Conservation (phyloP, 1,284 basidiomycete genomes). For the Ganoderma lingzhi region DNA sequence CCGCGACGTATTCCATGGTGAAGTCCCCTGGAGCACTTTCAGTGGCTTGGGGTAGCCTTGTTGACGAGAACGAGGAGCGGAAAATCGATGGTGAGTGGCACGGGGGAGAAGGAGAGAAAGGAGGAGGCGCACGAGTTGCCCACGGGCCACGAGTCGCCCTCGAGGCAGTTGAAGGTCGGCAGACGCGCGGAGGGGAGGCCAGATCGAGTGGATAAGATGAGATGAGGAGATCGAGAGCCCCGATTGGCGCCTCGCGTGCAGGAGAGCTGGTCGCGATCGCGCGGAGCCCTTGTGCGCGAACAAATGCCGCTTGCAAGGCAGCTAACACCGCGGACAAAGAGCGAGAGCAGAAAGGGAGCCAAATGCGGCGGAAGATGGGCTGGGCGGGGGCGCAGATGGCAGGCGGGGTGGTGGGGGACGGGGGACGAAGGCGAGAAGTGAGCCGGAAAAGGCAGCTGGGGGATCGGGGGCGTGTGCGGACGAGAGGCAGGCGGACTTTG, state of each 20-base stretch:
- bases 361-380: not conserved
- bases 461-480: constrained; percentile 18
- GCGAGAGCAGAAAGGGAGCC: not conserved
- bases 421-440: constrained; percentile 30
- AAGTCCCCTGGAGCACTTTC: no score
- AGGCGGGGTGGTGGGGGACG: constrained; percentile 17
- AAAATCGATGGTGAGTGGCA: constrained; percentile 27
- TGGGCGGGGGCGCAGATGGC: not conserved
- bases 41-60: not conserved
- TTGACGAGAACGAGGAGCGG: not conserved
- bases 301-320: not conserved
- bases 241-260: constrained; percentile 22
- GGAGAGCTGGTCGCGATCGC: constrained; percentile 11
- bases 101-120: constrained; percentile 15
- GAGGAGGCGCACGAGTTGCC: constrained; percentile 14
- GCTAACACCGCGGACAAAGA: constrained; percentile 4
- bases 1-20: not conserved
- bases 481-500: constrained; percentile 27
- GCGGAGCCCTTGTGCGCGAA: not conserved
- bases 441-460: constrained; percentile 29
- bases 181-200: constrained; percentile 15
- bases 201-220: constrained; percentile 32
- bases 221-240: constrained; percentile 22
- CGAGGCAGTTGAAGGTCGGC: constrained; percentile 21
- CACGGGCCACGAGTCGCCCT: constrained; percentile 29